Evolutionary conservation across 129 eudicot species (phyloP).

Genomic region (Lactuca sativa): DNA sequence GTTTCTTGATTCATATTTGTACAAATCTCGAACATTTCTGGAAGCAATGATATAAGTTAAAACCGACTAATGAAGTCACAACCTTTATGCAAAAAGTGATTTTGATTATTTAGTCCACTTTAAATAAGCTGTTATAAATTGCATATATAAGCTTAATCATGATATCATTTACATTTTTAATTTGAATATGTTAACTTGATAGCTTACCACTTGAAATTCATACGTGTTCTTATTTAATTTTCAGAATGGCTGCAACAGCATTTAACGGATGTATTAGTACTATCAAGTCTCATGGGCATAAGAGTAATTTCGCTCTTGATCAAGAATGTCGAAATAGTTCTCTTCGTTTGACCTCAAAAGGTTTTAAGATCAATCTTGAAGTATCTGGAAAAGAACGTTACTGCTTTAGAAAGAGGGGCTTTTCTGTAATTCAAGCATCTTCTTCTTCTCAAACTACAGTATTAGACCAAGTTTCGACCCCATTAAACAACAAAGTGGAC

Average conservation of each 20-base stretch:
- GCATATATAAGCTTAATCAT: background rate
- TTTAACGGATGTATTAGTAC: slow-evolving; percentile 56
- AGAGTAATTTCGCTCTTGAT: slow-evolving; percentile 38
- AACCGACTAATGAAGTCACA: background rate
- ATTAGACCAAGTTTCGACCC: slow-evolving; percentile 48
- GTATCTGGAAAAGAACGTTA: slow-evolving; percentile 32
- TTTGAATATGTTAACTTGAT: background rate
- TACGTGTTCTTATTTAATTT: background rate
- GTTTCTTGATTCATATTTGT: too few relatives aligned
- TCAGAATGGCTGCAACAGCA: slow-evolving; percentile 81
- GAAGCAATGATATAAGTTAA: too few relatives aligned
- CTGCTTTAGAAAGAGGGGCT: slow-evolving; percentile 39
- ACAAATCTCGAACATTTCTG: too few relatives aligned
- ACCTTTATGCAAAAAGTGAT: too few relatives aligned
- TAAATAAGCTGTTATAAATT: background rate
- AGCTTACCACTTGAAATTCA: background rate
- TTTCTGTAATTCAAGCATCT: slow-evolving; percentile 58
- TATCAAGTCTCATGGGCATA: slow-evolving; percentile 46
- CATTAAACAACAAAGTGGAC: slow-evolving; percentile 48
- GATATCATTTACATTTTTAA: background rate
- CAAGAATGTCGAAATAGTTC: slow-evolving; percentile 44
- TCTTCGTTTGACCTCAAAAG: slow-evolving; percentile 44
- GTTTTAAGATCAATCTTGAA: slow-evolving; percentile 40
- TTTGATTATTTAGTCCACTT: too few relatives aligned
- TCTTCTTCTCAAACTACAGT: slow-evolving; percentile 57